Base-by-base conservation (phyloP, 371 early-diverging fungal genomes). In the Haplosporangium sp. region DNA sequence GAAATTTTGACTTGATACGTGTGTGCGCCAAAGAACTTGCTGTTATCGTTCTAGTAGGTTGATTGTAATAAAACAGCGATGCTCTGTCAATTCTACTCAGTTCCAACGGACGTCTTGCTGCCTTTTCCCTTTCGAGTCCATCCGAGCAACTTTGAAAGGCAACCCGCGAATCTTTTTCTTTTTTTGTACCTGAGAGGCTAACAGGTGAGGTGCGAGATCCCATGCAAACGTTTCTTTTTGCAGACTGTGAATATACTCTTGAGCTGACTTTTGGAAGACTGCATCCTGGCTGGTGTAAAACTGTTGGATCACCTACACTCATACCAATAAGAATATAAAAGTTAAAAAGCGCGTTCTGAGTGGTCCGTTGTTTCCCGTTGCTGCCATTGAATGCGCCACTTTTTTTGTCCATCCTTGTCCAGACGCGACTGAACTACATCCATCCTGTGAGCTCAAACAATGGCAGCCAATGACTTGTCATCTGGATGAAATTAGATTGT, bases 1-100 rank as follows among this genome's bases (percentile, higher is more conserved):
- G 91, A 75, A 13, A 95, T 90, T 65, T 94, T 94, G 38, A 91
- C 86, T 67, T 94, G 93, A 64, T 94, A 87, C 0, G 94, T 94
- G 57, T 93, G 92, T 0, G 96, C 96, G 0, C 95, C 96, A 84
- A 93, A 94, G 72, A 95, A 95, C 55, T 90, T 89, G 58, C 89
- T 89, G 43, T 90, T 89, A 42, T 86, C 84, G 56, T 86, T 85
- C 91, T 91, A 67, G 10, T 23, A 4, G 29, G 4, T 29, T 29
- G 29, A 4, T 29, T 4, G 29, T 29, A 55, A 55, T 20, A 56
- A 16, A 37, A 42, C 29, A 29, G 4, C 29, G 29, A 29, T 29
- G 29, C 29, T 29, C 29, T 29, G 29, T 29, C 29, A 29, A 4
- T 29, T 29, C 29, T 4, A 29, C 29, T 29, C 29, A 29, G 4